Base-by-base conservation (phyloP, 768 basidiomycete genomes). In the Leucocoprinus sp. region DNA sequence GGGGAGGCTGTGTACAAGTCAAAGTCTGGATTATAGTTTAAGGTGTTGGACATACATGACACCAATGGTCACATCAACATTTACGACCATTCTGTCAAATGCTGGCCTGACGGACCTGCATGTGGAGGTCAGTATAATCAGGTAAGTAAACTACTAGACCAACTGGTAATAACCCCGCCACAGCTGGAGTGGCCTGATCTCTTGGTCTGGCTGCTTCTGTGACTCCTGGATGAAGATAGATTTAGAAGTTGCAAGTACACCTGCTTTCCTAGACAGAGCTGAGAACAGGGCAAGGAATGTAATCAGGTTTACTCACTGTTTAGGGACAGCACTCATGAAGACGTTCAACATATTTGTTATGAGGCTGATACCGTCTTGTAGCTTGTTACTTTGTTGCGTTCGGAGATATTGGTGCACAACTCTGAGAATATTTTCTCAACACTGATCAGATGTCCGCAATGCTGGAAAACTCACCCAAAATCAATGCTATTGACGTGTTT, bases 111-210 rank as follows among this genome's bases (percentile, higher is more conserved):
- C 72, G 19, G 68, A 71, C 62, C 67, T 72, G 31, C 6, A 45
- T 24, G 28, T 52, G 38, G 3, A 15, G 12, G 11, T 39, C 39
- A 22, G 36, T 38, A 1, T 22, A 8, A 28, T 2, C 22, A 33
- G 14, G 18, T 9, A 23, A 8, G 28, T 18, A 8, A 22, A 33
- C 17, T 15, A 23, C 37, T 19, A 15, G 12, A 49, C 57, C 24
- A 41, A 72, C 72, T 74, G 72, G 48, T 65, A 71, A 42, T 61
- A 64, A 0, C 72, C 72, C 12, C 63, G 66, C 54, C 70, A 62
- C 1, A 74, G 37, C 26, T 69, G 64, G 2, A 74, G 57, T 1
- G 64, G 63, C 6, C 48, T 40, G 23, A 62, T 58, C 22, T 21
- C 42, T 11, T 50, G 42, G 9, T 31, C 31, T 14, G 17, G 12